These are phyloP conservation scores for Annulohypoxylon nitens DNA, from an alignment of 495 filamentous ascomycete species.

Conservation along the genomic window DNA sequence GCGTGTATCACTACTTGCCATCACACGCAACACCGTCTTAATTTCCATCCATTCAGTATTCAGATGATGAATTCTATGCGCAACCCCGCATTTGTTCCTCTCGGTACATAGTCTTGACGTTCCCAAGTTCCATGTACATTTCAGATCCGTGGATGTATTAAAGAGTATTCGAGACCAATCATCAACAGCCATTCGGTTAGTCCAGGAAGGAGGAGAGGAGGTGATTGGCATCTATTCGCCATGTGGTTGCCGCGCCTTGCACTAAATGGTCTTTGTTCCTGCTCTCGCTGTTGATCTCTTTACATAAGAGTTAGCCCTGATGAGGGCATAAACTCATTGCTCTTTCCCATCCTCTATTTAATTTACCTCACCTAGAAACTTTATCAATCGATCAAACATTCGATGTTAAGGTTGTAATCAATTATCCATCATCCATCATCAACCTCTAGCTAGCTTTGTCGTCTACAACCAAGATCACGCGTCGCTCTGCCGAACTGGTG, in stretches of 20 bases:
- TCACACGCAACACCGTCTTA: slow-evolving; percentile 25
- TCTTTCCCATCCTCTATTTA: slow-evolving; percentile 5
- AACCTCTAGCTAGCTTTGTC: slow-evolving; percentile 11
- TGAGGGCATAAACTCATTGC: slow-evolving; percentile 1
- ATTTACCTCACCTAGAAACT: background rate
- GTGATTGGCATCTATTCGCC: slow-evolving; percentile 4
- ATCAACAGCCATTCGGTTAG: slow-evolving; percentile 30
- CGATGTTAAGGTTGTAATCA: background rate
- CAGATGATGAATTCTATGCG: slow-evolving; percentile 41
- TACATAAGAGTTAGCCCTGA: slow-evolving; percentile 16
- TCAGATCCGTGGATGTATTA: slow-evolving; percentile 9
- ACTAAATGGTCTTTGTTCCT: slow-evolving; percentile 3
- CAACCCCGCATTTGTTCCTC: slow-evolving; percentile 41
- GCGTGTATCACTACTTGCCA: slow-evolving; percentile 21
- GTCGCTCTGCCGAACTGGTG: background rate
- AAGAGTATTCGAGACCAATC: slow-evolving; percentile 27
- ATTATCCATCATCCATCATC: background rate
- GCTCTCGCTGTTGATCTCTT: slow-evolving; percentile 14
- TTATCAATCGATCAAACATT: background rate
- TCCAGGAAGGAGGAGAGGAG: slow-evolving; percentile 9
- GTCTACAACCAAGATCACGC: slow-evolving; percentile 25
- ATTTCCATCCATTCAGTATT: slow-evolving; percentile 28
- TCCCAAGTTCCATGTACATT: slow-evolving; percentile 31
- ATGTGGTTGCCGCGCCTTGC: slow-evolving; percentile 7
- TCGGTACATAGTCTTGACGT: slow-evolving; percentile 30